These are phyloP conservation scores for Colletotrichum sidae DNA, from an alignment of 2,329 filamentous ascomycete genomes.

Conservation along the genomic window DNA sequence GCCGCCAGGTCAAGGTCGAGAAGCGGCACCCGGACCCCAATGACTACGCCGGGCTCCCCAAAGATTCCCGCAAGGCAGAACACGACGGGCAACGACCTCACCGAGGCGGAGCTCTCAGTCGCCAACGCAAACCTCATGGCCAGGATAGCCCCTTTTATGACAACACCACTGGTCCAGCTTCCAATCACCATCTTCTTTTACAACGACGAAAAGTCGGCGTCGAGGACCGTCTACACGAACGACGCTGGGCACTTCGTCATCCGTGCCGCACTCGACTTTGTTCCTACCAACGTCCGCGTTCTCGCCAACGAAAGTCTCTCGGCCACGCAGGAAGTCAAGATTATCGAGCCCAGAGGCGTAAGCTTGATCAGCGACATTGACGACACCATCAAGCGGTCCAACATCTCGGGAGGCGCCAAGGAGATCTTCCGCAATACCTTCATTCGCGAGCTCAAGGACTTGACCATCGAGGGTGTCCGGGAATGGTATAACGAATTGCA, in stretches of 20 bases:
- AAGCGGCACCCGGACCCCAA: conserved; percentile 50
- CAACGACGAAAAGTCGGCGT: conserved; percentile 84
- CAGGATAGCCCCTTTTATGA: conserved; percentile 88
- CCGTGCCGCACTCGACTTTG: conserved; percentile 85
- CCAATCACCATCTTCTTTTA: conserved; percentile 96
- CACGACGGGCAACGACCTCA: conserved; percentile 69
- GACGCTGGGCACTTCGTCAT: conserved; percentile 89
- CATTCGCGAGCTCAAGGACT: conserved; percentile 82
- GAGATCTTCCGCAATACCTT: conserved; percentile 98
- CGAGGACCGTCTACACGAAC: conserved; percentile 86
- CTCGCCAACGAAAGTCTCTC: conserved; percentile 88
- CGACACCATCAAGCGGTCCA: conserved; percentile 96
- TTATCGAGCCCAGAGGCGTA: conserved; percentile 83
- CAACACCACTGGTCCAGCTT: conserved; percentile 79
- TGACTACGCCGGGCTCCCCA: conserved; percentile 58
- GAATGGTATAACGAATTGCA: conserved; percentile 89
- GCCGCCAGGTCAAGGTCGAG: conserved; percentile 41
- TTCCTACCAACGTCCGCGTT: conserved; percentile 90
- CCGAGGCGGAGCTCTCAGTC: conserved; percentile 77
- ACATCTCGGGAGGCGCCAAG: conserved; percentile 85
- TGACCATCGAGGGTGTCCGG: conserved; percentile 86
- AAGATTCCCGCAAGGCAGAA: conserved; percentile 52
- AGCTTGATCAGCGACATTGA: conserved; percentile 98
- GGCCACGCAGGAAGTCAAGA: conserved; percentile 78
- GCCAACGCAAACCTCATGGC: conserved; percentile 92